Conservation (phyloP, 768 basidiomycete species). For the Suillus subaureus region DNA sequence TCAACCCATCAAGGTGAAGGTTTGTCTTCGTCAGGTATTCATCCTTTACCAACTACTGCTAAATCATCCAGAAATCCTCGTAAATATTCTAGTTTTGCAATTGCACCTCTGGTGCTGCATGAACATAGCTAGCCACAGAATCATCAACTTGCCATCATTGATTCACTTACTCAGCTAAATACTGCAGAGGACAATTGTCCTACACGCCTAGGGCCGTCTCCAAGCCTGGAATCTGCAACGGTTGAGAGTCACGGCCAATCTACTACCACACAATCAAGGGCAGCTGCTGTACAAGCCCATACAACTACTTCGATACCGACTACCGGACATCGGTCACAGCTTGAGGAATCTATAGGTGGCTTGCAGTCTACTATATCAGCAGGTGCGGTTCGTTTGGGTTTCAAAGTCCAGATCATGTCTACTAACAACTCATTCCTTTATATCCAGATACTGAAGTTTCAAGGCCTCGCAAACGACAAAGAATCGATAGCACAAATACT, state of each 20-base stretch:
- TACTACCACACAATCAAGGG: slow-evolving; percentile 32
- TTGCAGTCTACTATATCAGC: slow-evolving; percentile 22
- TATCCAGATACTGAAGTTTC: slow-evolving; percentile 50
- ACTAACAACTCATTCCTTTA: slow-evolving; percentile 5
- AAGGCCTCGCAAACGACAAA: slow-evolving; percentile 73
- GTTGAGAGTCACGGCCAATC: slow-evolving; percentile 28
- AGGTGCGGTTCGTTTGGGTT: slow-evolving; percentile 22
- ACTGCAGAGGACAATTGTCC: slow-evolving; percentile 56
- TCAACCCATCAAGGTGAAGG: slow-evolving; percentile 24
- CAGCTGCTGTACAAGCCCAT: slow-evolving; percentile 28
- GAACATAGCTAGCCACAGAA: slow-evolving; percentile 22
- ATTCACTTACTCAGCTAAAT: slow-evolving; percentile 61
- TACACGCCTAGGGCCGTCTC: slow-evolving; percentile 41
- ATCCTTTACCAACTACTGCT: slow-evolving; percentile 22
- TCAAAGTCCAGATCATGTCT: slow-evolving; percentile 11
- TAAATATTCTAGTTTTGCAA: slow-evolving; percentile 19
- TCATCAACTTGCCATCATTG: slow-evolving; percentile 55
- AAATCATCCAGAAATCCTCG: slow-evolving; percentile 19
- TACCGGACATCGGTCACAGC: slow-evolving; percentile 62
- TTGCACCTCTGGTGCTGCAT: slow-evolving; percentile 29
- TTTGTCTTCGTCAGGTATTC: slow-evolving; percentile 16
- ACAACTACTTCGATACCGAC: slow-evolving; percentile 53
- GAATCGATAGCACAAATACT: slow-evolving; percentile 48
- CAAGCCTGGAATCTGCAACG: slow-evolving; percentile 51
- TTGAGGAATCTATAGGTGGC: slow-evolving; percentile 53